Evolutionary conservation across 208 protist species (phyloP), one percentile per base, ranked within the genome.

Genomic region (Trypanosoma brucei): DNA sequence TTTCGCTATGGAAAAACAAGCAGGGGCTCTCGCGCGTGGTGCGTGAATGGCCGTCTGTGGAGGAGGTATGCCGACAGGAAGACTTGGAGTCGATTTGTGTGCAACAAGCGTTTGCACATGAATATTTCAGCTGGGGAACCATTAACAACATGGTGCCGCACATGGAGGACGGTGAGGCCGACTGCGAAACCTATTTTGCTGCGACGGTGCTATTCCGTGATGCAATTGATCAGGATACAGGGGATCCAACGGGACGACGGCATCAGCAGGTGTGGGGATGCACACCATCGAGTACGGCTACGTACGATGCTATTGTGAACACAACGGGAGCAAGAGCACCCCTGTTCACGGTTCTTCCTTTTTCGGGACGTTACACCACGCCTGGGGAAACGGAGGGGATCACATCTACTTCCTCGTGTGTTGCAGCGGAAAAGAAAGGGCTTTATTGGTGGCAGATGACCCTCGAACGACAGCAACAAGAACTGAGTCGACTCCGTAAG

Each of bases 391-490:
- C 22, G 22, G 22, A 22, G 22, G 22, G 22, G 22, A 22, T 22
- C 36, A 13, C 50, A 13, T 46, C 37, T 22, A 31, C 48, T 42
- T 2, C 3, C 39, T 11, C n/a, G 33, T 52, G 33, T 9, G 44
- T 3, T 42, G 57, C 2, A 54, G 14, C 3, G n/a, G n/a, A 3
- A 6, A 38, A 36, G 50, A 4, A 0, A 9, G 37, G 35, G 44
- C 50, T 84, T 3, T 85, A 91, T 55, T 91, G 84, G 80, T 87
- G 84, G 79, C 66, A 91, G 51, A 55, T 91, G 50, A 73, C 70
- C 22, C 78, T 67, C 2, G 80, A 91, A 37, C 71, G 74, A 37
- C 77, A 70, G 14, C 78, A 83, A 13, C 73, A 54, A 22, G 72
- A 83, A 22, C 66, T 91, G n/a, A 69, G 57, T 36, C 70, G 69